Evolutionary conservation across 2,329 filamentous ascomycete genomes (phyloP).

Genomic region (Zymoseptoria tritici): DNA sequence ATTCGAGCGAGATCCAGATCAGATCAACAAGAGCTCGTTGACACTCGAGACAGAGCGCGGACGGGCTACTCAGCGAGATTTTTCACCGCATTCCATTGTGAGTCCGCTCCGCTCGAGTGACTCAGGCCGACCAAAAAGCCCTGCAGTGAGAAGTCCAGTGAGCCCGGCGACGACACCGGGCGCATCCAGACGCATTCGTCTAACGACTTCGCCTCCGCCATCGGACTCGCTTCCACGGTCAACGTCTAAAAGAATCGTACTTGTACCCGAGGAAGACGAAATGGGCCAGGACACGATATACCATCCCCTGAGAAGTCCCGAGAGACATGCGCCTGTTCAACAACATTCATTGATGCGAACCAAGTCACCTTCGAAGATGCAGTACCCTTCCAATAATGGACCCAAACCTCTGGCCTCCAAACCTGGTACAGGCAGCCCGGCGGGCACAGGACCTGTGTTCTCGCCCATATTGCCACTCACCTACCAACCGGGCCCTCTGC

Average conservation of each 20-base stretch:
- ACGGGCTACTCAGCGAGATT: constrained; percentile 5
- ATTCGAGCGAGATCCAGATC: constrained; percentile 28
- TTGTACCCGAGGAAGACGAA: not conserved
- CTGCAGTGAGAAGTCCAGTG: not conserved
- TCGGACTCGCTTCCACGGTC: constrained; percentile 21
- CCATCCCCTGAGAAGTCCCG: constrained; percentile 13
- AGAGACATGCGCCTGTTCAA: constrained; percentile 13
- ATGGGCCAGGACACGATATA: constrained; percentile 14
- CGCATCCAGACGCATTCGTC: not conserved
- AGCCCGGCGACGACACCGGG: not conserved
- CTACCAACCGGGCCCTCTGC: not conserved
- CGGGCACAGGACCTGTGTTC: not conserved
- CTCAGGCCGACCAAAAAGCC: not conserved
- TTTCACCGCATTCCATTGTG: not conserved
- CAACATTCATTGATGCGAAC: constrained; percentile 19
- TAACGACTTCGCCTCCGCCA: constrained; percentile 21
- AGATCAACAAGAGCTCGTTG: constrained; percentile 20
- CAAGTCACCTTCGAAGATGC: constrained; percentile 19
- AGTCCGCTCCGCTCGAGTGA: not conserved
- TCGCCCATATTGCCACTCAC: not conserved
- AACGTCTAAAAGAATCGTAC: constrained; percentile 9
- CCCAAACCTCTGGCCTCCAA: not conserved
- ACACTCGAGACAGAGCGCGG: constrained; percentile 20
- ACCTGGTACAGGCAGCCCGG: not conserved
- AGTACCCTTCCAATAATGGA: not conserved